Evolutionary conservation across 1,139 yeast genomes (phyloP), one percentile per base, ranked within the genome.

Genomic region (Geotrichum klebahnii): DNA sequence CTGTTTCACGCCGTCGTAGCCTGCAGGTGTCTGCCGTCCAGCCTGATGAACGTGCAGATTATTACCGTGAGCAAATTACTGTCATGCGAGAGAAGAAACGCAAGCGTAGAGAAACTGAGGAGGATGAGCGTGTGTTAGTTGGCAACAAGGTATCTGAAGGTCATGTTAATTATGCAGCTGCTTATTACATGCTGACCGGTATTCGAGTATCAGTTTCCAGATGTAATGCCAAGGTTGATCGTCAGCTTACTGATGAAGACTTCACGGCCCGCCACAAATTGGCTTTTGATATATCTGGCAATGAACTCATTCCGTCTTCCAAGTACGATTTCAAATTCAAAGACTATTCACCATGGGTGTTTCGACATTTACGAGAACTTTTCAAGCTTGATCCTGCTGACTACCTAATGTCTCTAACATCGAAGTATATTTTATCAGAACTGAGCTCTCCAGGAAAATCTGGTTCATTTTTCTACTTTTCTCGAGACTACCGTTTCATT

Each of bases 321-420:
- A 87, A 85, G 65, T 90, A 90, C 68, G 97, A 90, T 60, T 92
- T 92, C 74, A 92, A 92, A 66, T 94, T 92, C 67, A 94, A 92
- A 69, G 98, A 94, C 67, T 92, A 92, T 67, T 79, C 90, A 28
- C 99, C 99, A 0, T 87, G 84, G 67, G 97, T 94, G 2, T 92
- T 92, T 64, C 73, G 97, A 44, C 96, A 88, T 59, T 71, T 92
- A 53, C 73, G 98, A 49, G 73, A 78, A 10, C 65, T 80, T 37
- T 92, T 94, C 69, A 89, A 90, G 16, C 75, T 92, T 29, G 97
- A 92, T 62, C 96, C 96, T 1, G 97, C 97, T 0, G 98, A 94
- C 67, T 92, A 94, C 67, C 74, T 92, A 54, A 83, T 92, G 61
- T 87, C 96, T 1, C 75, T 92, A 57, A 90, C 97, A 0, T 92